Evolutionary conservation across 148 eudicot genomes (phyloP).

Genomic region (Tetragonia tetragonoides): DNA sequence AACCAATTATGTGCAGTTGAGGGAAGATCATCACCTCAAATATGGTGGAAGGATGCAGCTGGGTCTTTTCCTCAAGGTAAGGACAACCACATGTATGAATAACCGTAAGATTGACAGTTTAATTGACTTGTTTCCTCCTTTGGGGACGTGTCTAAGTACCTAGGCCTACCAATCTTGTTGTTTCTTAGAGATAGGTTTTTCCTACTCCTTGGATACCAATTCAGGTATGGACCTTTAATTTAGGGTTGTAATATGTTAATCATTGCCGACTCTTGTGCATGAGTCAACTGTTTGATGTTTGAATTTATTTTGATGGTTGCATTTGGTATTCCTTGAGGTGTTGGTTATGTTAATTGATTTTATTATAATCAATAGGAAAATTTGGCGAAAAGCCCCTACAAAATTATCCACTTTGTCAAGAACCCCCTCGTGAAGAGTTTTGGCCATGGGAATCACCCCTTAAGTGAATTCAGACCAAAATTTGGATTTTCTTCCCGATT

Average conservation of each 20-base stretch:
- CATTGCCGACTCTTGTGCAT: neutral
- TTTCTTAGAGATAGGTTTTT: neutral
- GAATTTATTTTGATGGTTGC: neutral
- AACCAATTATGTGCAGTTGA: slow-evolving; percentile 48
- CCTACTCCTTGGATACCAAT: neutral
- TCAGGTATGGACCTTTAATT: neutral
- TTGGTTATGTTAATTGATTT: neutral
- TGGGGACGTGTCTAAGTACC: neutral
- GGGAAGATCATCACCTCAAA: slow-evolving; percentile 96
- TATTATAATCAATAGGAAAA: too few species aligned
- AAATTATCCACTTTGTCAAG: too few species aligned
- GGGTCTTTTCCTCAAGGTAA: slow-evolving; percentile 95
- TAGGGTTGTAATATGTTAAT: neutral
- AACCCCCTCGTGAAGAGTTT: too few species aligned
- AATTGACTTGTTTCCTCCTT: neutral
- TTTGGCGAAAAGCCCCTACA: too few species aligned
- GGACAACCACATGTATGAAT: neutral
- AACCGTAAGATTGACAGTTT: slow-evolving; percentile 3
- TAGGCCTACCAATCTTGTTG: neutral
- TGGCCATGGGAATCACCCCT: too few species aligned
- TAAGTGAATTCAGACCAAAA: neutral
- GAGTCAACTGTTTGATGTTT: neutral
- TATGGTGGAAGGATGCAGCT: slow-evolving; percentile 97
- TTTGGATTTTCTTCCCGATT: neutral
- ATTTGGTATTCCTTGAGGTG: neutral